phyloP scores from a whole-genome alignment of 2,329 filamentous ascomycete species.

The Penicillium sp. region DNA sequence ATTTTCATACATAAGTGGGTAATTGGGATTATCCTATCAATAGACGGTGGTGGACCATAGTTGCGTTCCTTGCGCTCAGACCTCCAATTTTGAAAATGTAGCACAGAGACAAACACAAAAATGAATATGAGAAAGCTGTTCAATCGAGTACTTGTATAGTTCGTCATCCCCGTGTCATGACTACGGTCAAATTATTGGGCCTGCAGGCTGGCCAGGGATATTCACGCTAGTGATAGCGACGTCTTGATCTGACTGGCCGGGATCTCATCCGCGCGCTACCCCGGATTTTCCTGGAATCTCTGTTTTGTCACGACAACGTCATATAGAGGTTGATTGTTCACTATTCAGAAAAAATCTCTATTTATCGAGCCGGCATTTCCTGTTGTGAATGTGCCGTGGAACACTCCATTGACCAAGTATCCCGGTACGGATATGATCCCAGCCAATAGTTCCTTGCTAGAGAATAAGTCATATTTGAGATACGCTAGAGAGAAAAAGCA shows the following conservation, averaged over 20 bases:
- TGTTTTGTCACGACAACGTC: neutral
- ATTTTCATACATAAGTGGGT: neutral
- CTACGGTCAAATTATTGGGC: neutral
- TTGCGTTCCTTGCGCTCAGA: neutral
- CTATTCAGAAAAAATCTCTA: neutral
- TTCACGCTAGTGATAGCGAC: neutral
- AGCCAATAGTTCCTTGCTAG: neutral
- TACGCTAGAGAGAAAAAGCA: neutral
- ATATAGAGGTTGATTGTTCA: neutral
- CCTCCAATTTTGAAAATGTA: neutral
- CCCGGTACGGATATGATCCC: neutral
- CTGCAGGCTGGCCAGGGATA: neutral
- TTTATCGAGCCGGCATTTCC: neutral
- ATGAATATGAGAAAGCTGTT: too few species aligned
- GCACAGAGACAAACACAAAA: too few species aligned
- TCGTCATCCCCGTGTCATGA: neutral
- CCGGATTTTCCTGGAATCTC: neutral
- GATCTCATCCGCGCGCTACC: constrained; percentile 14
- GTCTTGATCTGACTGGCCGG: constrained; percentile 15
- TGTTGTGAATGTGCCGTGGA: neutral
- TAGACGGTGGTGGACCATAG: neutral
- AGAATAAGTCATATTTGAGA: neutral
- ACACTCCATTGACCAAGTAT: neutral
- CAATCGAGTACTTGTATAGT: too few species aligned
- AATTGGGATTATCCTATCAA: neutral